A percentile compares a stretch with the other conserved stretches of the same genome.
Evolutionary conservation across 768 basidiomycete genomes (phyloP).

Genomic region (Candolleomyces aberdarensis): DNA sequence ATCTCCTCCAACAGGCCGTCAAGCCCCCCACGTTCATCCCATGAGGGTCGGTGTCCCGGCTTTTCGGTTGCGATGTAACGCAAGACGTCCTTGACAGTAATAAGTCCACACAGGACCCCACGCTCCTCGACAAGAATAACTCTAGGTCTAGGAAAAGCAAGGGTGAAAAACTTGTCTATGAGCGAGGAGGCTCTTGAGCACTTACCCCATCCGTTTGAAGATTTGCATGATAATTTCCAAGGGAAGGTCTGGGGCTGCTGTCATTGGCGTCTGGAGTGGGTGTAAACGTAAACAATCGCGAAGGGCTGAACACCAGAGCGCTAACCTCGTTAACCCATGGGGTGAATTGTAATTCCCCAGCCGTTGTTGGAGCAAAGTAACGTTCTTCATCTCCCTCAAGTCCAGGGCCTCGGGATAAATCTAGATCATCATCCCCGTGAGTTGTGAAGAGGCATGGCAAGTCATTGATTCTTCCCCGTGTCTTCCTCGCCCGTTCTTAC

Average conservation of each 20-base stretch:
- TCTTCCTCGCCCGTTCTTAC: conserved; percentile 69
- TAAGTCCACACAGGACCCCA: conserved; percentile 77
- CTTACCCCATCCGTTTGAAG: conserved; percentile 97
- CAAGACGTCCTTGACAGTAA: conserved; percentile 95
- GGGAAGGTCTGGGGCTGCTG: conserved; percentile 87
- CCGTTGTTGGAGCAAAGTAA: conserved; percentile 57
- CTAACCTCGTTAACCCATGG: conserved; percentile 93
- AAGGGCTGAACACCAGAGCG: conserved; percentile 5
- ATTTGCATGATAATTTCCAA: conserved; percentile 97
- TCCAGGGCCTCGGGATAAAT: conserved; percentile 37
- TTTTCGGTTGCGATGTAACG: conserved; percentile 73
- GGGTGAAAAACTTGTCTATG: conserved; percentile 5
- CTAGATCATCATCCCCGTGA: conserved; percentile 50
- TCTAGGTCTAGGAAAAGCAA: conserved; percentile 61
- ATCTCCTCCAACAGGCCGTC: conserved; percentile 61
- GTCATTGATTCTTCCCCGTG: conserved; percentile 56
- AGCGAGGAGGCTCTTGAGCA: conserved; percentile 12
- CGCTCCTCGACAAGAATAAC: conserved; percentile 93
- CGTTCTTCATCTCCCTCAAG: conserved; percentile 61
- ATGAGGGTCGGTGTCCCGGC: conserved; percentile 48
- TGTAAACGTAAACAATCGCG: not conserved
- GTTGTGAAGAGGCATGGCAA: conserved; percentile 73
- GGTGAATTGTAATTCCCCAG: conserved; percentile 65
- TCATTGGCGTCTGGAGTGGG: conserved; percentile 77
- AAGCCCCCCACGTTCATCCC: conserved; percentile 63